Conservation (phyloP, 139 green algal species). For the Eudorina sp. region DNA sequence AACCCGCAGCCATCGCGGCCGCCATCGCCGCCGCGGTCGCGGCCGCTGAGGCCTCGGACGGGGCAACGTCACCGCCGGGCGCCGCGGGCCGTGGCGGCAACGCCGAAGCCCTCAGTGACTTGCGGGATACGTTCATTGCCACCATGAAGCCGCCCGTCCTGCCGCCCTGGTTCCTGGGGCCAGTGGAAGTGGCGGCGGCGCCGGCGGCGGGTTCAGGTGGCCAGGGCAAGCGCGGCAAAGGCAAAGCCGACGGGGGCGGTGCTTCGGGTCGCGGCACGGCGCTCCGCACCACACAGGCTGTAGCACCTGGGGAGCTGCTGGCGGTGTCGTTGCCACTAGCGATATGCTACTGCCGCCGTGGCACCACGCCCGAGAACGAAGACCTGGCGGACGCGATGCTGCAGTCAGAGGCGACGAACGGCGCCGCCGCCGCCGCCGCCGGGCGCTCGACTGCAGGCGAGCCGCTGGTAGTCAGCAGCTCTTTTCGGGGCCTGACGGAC, state of each 20-base stretch:
- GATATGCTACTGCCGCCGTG: constrained; percentile 35
- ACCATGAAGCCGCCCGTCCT: neutral
- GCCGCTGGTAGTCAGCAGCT: neutral
- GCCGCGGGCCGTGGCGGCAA: neutral
- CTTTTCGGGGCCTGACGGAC: neutral
- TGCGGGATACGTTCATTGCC: constrained; percentile 38
- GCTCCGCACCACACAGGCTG: neutral
- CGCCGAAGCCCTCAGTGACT: neutral
- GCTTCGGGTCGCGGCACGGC: neutral
- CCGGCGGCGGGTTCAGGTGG: too few species aligned
- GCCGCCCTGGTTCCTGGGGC: constrained; percentile 48
- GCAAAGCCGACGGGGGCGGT: neutral
- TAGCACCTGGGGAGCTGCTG: constrained; percentile 39
- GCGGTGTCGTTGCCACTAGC: constrained; percentile 48
- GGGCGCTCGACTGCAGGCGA: too few species aligned
- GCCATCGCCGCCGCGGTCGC: neutral
- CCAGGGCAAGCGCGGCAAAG: neutral
- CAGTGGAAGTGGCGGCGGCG: neutral
- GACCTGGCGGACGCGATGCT: constrained; percentile 61
- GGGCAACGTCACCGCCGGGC: neutral
- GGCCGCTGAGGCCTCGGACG: neutral
- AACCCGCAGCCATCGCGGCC: too few species aligned
- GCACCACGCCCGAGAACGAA: constrained; percentile 58
- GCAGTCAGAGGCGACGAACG: too few species aligned
- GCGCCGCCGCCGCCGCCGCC: too few species aligned